A percentile compares a stretch with the other conserved stretches of the same genome.
phyloP scores from a whole-genome alignment of 2,329 filamentous ascomycete species.

The Xylaria multiplex region DNA sequence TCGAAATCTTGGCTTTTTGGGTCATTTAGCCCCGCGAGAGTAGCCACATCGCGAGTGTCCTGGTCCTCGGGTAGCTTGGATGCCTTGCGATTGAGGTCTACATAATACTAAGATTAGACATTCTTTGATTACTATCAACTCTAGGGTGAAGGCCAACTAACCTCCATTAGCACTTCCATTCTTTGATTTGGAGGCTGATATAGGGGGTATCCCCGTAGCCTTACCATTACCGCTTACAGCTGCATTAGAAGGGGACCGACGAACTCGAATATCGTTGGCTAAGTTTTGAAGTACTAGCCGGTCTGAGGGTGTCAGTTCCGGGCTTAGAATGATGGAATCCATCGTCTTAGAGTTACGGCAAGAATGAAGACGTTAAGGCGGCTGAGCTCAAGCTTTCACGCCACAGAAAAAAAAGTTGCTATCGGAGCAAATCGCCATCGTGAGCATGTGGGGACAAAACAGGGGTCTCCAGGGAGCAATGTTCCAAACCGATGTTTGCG shows the following conservation, averaged over 20 bases:
- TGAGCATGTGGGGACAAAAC: constrained; percentile 6
- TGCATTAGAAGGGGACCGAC: constrained; percentile 28
- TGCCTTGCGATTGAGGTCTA: constrained; percentile 30
- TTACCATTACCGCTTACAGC: constrained; percentile 23
- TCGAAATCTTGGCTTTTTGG: constrained; percentile 55
- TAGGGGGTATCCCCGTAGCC: constrained; percentile 21
- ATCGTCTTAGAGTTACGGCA: constrained; percentile 10
- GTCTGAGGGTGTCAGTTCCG: constrained; percentile 56
- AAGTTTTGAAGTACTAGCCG: constrained; percentile 54
- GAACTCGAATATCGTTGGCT: constrained; percentile 51
- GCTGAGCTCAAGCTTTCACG: constrained; percentile 19
- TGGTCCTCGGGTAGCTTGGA: constrained; percentile 31
- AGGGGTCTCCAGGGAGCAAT: constrained; percentile 7
- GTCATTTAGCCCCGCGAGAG: constrained; percentile 56
- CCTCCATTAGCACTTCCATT: constrained; percentile 33
- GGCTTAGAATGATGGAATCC: constrained; percentile 51
- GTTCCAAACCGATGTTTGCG: not conserved
- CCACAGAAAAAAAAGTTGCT: not conserved
- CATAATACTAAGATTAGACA: constrained; percentile 7
- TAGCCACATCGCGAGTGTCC: constrained; percentile 49
- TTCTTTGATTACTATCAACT: not conserved
- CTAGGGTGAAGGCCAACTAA: constrained; percentile 12
- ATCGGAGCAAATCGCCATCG: not conserved
- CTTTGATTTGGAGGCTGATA: constrained; percentile 13
- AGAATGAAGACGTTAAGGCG: not conserved